These are phyloP conservation scores for Apiotrichum brassicae DNA, from an alignment of 1,284 basidiomycete genomes.

Conservation along the genomic window DNA sequence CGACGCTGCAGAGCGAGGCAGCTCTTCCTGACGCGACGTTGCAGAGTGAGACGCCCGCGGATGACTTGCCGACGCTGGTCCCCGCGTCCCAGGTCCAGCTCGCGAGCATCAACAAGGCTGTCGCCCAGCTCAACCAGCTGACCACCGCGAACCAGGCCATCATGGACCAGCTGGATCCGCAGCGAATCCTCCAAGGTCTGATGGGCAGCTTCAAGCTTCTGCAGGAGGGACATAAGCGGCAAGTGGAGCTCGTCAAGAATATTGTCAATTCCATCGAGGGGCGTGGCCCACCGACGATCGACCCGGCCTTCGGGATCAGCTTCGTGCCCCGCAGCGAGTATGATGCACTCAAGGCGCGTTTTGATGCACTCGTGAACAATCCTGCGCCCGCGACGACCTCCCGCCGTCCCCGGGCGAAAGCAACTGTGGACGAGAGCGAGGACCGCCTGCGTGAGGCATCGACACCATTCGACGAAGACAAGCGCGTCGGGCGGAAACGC, in stretches of 20 bases:
- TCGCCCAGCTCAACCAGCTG: slow-evolving; percentile 23
- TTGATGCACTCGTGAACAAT: slow-evolving; percentile 29
- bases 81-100: slow-evolving; percentile 17
- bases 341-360: slow-evolving; percentile 33
- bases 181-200: slow-evolving; percentile 24
- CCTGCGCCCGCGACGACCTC: slow-evolving; percentile 1
- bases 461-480: slow-evolving; percentile 16
- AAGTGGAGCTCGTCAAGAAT: slow-evolving; percentile 29
- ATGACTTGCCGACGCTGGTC: slow-evolving; percentile 10
- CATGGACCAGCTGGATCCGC: slow-evolving; percentile 29
- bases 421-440: slow-evolving; percentile 5
- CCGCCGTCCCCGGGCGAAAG: not conserved
- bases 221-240: slow-evolving; percentile 29
- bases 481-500: slow-evolving; percentile 25
- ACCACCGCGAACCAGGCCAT: slow-evolving; percentile 20
- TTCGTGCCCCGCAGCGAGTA: slow-evolving; percentile 32
- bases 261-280: slow-evolving; percentile 18
- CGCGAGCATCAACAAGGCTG: slow-evolving; percentile 19
- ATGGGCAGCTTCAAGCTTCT: slow-evolving; percentile 29
- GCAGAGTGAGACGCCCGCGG: not conserved
- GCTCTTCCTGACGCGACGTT: not conserved
- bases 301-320: slow-evolving; percentile 20
- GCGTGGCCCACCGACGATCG: slow-evolving; percentile 21
- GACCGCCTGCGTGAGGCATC: slow-evolving; percentile 9
- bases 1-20: not conserved